Evolutionary conservation across 345 rosid genomes (phyloP).

Genomic region (Populus pruinosa): DNA sequence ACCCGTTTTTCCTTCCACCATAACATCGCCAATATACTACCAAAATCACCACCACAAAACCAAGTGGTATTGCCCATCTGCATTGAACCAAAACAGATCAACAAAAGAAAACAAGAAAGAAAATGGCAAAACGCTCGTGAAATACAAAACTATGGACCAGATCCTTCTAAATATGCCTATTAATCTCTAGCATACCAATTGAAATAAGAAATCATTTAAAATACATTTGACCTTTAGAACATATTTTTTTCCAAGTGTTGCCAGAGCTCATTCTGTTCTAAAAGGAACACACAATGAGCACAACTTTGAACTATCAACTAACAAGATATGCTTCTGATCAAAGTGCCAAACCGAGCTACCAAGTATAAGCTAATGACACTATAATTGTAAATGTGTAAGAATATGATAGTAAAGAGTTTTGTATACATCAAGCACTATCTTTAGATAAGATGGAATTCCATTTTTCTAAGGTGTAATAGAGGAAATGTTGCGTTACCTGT

Average conservation of each 20-base stretch:
- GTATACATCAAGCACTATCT: neutral
- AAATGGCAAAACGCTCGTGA: neutral
- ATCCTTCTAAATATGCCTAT: neutral
- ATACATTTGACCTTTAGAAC: neutral
- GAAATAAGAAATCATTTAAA: neutral
- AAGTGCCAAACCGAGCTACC: neutral
- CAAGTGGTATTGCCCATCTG: slow-evolving; percentile 94
- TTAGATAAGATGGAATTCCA: neutral
- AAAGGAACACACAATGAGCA: neutral
- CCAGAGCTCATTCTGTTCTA: neutral
- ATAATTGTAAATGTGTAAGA: neutral
- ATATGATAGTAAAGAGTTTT: no score
- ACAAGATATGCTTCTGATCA: neutral
- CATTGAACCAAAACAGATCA: neutral
- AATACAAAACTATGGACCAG: neutral
- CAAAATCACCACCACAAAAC: slow-evolving; percentile 41
- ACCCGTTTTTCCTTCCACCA: slow-evolving; percentile 70
- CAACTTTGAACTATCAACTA: neutral
- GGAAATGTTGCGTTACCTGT: slow-evolving; percentile 51
- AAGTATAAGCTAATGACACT: neutral
- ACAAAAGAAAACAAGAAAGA: neutral
- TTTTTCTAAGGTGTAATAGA: neutral
- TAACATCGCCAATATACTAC: slow-evolving; percentile 80
- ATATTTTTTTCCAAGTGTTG: neutral
- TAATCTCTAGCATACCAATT: neutral